Base-by-base conservation (phyloP, 2,329 filamentous ascomycete genomes). In the Dothideomycetes sp. region DNA sequence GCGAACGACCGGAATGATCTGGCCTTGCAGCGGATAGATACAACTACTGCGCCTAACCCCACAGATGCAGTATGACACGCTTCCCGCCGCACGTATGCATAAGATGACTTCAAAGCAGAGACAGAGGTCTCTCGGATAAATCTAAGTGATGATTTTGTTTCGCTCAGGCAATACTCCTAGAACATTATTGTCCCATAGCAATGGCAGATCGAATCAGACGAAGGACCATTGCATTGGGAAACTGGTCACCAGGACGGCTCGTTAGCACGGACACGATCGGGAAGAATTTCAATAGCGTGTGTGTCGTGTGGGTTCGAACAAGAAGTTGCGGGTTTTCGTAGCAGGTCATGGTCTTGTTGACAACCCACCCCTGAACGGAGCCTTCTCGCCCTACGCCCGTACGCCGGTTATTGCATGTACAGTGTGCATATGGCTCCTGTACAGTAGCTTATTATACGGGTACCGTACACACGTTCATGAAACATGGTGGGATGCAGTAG, bases 31-130 rank as follows among this genome's bases (percentile, higher is more conserved):
- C 37, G 35, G 35, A 39, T n/a, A n/a, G n/a, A n/a, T n/a, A n/a
- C n/a, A 39, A 25, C 35, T 39, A 39, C 35, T 39, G 35, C 35
- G 37, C 37, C 29, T 40, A 40, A 24, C 37, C 37, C 37, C 37
- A 40, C 37, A 40, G 29, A 40, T 23, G 37, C 37, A 40, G 37
- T 22, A 40, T 40, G 37, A 40, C 37, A 33, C 27, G n/a, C 27
- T 29, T 9, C 12, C 27, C 27, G 27, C n/a, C 27, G 7, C 27
- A 11, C 28, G 33, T 29, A 40, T 40, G 37, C 37, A 40, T 33
- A 40, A 28, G 37, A 40, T 33, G 29, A 40, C 28, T 40, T 40
- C 33, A 40, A 40, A 32, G n/a, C n/a, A n/a, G 18, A 40, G n/a
- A 4, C 22, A 40, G 37, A 40, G 24, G 37, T n/a, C n/a, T n/a